Evolutionary conservation across 176 grass and related monocot species (phyloP), one percentile per base, ranked within the genome.

Genomic region (Zoysia japonica): DNA sequence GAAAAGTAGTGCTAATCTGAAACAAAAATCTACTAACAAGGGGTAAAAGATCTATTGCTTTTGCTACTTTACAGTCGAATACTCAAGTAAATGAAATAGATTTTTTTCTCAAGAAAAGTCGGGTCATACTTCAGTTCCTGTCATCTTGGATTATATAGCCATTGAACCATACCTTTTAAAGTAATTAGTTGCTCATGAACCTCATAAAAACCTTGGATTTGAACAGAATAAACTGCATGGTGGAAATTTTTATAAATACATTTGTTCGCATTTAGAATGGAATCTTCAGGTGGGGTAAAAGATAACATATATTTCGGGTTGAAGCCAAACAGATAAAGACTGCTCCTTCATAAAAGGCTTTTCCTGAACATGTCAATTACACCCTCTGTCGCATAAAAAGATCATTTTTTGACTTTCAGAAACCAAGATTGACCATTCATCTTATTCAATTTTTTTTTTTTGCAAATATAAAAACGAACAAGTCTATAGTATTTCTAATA

Each of bases 271-370:
- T 82, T 8, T 20, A 40, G 28, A 52, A 50, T 42, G 5, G 5
- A 53, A 16, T 51, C 80, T 65, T 82, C 17, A 44, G 60, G 41
- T 14, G 55, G 60, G 60, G 15, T 63, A 5, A 72, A 52, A 7
- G 35, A 63, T 11, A 12, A 47, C 48, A 13, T 1, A 20, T 43
- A 5, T 83, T 72, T 77, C 37, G 16, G 43, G 37, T 19, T 78
- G 41, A 73, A 73, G 68, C 68, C 14, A 51, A 39, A 84, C 51
- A 84, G 40, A 62, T 11, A 84, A 41, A 64, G 57, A 42, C 40
- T 75, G 56, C 7, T 20, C 11, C 11, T 68, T 76, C 17, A 65
- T 36, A 36, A 84, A 49, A 14, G 55, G 6, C 47, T 59, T 75
- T 53, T 53, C 52, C 40, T 75, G 71, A 80, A 55, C 76, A 75